A percentile compares a stretch with the other conserved stretches of the same genome.
Conservation (phyloP, 1,284 basidiomycete species). For the Cerrena zonata region DNA sequence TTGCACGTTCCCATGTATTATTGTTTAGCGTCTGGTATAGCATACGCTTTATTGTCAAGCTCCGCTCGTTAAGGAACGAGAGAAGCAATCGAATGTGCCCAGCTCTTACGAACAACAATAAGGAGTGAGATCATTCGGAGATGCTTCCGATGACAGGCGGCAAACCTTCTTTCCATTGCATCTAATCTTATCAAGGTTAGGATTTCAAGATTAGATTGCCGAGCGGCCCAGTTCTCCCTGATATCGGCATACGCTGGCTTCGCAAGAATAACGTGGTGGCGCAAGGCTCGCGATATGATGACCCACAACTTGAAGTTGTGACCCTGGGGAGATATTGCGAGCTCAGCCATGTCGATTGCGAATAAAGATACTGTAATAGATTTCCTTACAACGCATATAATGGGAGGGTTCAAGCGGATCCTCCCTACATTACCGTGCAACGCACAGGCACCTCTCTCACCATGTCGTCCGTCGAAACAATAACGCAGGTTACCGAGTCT, state of each 20-base stretch:
- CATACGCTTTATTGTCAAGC: background rate
- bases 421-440: slow-evolving; percentile 1
- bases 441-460: slow-evolving; percentile 6
- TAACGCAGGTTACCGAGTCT: slow-evolving; percentile 17
- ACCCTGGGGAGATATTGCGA: slow-evolving; percentile 6
- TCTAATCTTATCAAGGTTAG: slow-evolving; percentile 16
- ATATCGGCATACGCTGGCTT: background rate
- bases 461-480: slow-evolving; percentile 29
- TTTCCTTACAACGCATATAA: background rate
- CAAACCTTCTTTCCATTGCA: background rate
- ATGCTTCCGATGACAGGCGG: background rate
- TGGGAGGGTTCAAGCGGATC: background rate
- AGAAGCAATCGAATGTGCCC: background rate
- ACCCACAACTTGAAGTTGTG: background rate
- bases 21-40: background rate
- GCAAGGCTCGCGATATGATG: slow-evolving; percentile 1
- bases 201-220: background rate
- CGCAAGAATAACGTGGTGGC: background rate
- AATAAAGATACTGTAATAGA: background rate
- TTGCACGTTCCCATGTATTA: background rate
- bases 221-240: slow-evolving; percentile 2
- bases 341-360: slow-evolving; percentile 1
- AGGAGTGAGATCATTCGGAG: background rate
- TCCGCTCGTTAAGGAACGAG: background rate
- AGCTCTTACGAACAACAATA: background rate